Base-by-base conservation (phyloP, 805 yeast genomes). In the Diddensiella caesifluorescens region DNA sequence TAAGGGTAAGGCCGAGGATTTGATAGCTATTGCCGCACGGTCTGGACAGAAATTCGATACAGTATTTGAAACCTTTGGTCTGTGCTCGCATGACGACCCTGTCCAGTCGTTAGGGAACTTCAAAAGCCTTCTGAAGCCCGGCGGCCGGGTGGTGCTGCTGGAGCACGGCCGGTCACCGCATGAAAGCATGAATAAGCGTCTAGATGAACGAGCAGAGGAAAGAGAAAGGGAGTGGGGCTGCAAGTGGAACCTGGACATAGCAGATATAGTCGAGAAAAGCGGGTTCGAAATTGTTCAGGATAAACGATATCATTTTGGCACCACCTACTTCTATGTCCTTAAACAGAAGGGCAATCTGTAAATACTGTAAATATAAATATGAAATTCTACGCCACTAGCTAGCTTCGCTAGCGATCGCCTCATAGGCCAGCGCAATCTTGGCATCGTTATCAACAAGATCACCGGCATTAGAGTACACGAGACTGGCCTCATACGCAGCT, bases 71-170 rank as follows among this genome's bases (percentile, higher is more conserved):
- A 85, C 97, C 0, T 92, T 92, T 65, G 98, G 98, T 0, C 67
- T 92, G 35, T 92, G 98, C 64, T 89, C 97, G 0, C 97, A 92
- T 57, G 82, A 89, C 52, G 95, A 92, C 57, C 98, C 98, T 0
- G 87, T 84, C 1, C 68, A 65, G 45, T 94, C 95, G 0, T 67
- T 92, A 54, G 65, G 78, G 47, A 86, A 84, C 55, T 85, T 92
- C 79, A 68, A 73, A 12, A 54, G 66, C 21, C 63, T 92, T 29
- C 71, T 92, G 50, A 83, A 82, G 54, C 95, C 97, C 0, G 90
- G 87, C 12, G 98, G 98, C 27, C 74, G 92, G 62, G 78, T 92
- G 19, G 76, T 90, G 1, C 69, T 92, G 21, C 67, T 92, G 42
- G 98, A 92, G 60, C 98, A 92, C 58, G 98, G 98, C 2, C 71